These are phyloP conservation scores for Metschnikowia colocasiae DNA, from an alignment of 805 yeast species.

Conservation along the genomic window DNA sequence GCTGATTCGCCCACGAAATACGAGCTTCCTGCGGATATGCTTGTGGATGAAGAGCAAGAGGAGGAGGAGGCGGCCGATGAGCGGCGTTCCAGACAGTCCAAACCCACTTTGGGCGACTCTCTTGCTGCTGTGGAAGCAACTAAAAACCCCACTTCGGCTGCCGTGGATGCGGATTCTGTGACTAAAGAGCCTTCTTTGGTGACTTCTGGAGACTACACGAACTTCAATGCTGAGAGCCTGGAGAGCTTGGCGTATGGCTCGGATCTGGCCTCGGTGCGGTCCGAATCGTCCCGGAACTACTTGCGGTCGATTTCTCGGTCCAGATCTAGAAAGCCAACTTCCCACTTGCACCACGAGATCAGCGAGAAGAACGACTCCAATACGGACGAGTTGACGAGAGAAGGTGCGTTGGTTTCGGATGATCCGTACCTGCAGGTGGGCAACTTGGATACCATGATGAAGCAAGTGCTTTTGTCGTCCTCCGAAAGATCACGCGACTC, in stretches of 20 bases:
- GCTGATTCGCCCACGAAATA: slow-evolving; percentile 43
- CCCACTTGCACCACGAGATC: slow-evolving; percentile 4
- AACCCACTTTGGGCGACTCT: slow-evolving; percentile 44
- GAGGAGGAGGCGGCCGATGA: slow-evolving; percentile 32
- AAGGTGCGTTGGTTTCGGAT: slow-evolving; percentile 54
- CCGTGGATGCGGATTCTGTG: slow-evolving; percentile 10
- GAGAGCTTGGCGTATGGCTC: slow-evolving; percentile 13
- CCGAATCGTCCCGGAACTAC: slow-evolving; percentile 48
- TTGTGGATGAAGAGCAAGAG: slow-evolving; percentile 19
- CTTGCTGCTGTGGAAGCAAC: slow-evolving; percentile 39
- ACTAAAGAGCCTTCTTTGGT: slow-evolving; percentile 38
- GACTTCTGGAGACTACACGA: slow-evolving; percentile 45
- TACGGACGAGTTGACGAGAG: slow-evolving; percentile 46
- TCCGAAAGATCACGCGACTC: neutral
- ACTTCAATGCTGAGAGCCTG: slow-evolving; percentile 40
- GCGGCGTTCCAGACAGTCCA: slow-evolving; percentile 39
- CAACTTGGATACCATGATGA: slow-evolving; percentile 48
- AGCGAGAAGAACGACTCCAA: slow-evolving; percentile 28
- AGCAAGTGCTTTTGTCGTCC: slow-evolving; percentile 35
- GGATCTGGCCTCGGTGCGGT: slow-evolving; percentile 30
- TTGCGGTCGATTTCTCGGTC: slow-evolving; percentile 65
- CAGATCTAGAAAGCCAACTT: slow-evolving; percentile 43
- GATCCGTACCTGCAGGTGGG: slow-evolving; percentile 48
- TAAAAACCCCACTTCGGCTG: neutral
- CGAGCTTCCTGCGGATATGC: slow-evolving; percentile 40